phyloP scores from a whole-genome alignment of 2,329 filamentous ascomycete genomes.

The Xylariaceae sp. region DNA sequence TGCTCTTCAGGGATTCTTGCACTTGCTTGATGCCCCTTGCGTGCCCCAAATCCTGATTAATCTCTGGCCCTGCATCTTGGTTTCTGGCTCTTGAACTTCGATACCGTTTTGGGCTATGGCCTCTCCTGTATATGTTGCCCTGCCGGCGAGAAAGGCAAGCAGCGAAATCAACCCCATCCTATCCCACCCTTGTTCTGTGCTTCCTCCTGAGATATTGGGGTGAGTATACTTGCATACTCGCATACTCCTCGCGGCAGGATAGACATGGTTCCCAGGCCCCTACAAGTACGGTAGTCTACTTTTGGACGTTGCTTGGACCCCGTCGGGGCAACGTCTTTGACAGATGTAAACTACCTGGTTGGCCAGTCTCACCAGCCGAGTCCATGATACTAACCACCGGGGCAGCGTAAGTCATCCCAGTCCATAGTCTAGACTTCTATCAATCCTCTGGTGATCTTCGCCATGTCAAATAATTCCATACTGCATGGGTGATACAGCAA shows the following conservation, averaged over 20 bases:
- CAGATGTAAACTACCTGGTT: background rate
- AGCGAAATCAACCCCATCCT: too few relatives aligned
- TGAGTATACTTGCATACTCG: constrained; percentile 11
- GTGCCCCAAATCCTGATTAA: too few relatives aligned
- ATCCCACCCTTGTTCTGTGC: too few relatives aligned
- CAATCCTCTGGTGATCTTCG: constrained; percentile 10
- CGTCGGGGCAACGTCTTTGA: background rate
- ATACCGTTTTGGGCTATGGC: too few relatives aligned
- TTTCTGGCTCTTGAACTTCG: too few relatives aligned
- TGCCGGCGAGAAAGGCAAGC: too few relatives aligned
- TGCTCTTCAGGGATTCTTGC: too few relatives aligned
- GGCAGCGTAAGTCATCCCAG: constrained; percentile 8
- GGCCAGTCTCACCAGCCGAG: too few relatives aligned
- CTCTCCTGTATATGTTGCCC: too few relatives aligned
- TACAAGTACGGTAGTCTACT: too few relatives aligned
- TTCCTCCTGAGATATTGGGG: background rate
- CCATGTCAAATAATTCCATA: constrained; percentile 1
- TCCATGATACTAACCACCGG: background rate
- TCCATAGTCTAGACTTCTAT: constrained; percentile 14
- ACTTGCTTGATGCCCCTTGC: too few relatives aligned
- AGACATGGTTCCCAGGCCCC: background rate
- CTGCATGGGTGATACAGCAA: background rate
- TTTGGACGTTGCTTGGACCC: constrained; percentile 3
- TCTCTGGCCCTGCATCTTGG: too few relatives aligned
- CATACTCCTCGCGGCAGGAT: constrained; percentile 1